Evolutionary conservation across 768 basidiomycete species (phyloP).

Genomic region (Botryobasidium botryosum): DNA sequence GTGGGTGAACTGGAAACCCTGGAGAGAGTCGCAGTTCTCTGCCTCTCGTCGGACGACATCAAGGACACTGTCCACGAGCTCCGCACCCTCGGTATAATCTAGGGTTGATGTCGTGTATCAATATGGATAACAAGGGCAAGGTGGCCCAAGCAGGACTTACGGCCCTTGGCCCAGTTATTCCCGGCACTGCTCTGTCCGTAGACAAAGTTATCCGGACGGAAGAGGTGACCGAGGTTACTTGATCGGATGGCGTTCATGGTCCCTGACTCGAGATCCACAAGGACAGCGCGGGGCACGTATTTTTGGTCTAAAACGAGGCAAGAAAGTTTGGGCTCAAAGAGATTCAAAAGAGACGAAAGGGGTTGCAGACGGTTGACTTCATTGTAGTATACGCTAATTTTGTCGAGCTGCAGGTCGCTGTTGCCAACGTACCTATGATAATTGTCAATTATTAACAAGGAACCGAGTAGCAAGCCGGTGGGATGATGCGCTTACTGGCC

Average conservation of each 20-base stretch:
- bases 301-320: slow-evolving; percentile 39
- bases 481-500: slow-evolving; percentile 18
- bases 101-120: slow-evolving; percentile 5
- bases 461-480: no score
- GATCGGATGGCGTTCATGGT: slow-evolving; percentile 88
- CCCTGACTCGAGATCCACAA: slow-evolving; percentile 95
- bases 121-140: neutral
- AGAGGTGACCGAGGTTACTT: slow-evolving; percentile 63
- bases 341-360: neutral
- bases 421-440: slow-evolving; percentile 22
- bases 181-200: slow-evolving; percentile 50
- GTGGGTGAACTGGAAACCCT: slow-evolving; percentile 82
- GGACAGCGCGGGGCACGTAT: slow-evolving; percentile 95
- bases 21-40: slow-evolving; percentile 69
- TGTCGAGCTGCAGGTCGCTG: slow-evolving; percentile 82
- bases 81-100: slow-evolving; percentile 42
- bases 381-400: slow-evolving; percentile 96
- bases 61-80: slow-evolving; percentile 41
- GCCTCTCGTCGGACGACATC: slow-evolving; percentile 68
- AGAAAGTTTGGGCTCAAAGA: neutral
- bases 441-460: no score
- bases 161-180: slow-evolving; percentile 95
- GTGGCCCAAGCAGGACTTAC: slow-evolving; percentile 56
- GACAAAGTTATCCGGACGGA: slow-evolving; percentile 76
- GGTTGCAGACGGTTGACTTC: slow-evolving; percentile 35